Evolutionary conservation across 768 basidiomycete species (phyloP).

Genomic region (Gymnopilus junonius): DNA sequence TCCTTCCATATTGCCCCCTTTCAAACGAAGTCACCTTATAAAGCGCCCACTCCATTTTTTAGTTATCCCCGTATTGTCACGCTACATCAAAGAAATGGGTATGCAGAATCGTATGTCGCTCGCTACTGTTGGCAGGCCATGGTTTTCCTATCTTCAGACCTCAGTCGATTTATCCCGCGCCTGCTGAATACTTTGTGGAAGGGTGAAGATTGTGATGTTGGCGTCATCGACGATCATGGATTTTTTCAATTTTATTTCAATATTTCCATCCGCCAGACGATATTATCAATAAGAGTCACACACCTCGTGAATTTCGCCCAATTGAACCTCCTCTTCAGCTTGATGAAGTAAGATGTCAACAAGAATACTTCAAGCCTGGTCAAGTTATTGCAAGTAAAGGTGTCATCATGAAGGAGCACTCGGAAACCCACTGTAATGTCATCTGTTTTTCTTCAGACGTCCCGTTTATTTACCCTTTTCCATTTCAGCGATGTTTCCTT

Average conservation of each 20-base stretch:
- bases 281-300: neutral
- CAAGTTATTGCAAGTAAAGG: slow-evolving; percentile 11
- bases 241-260: slow-evolving; percentile 13
- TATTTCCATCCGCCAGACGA: slow-evolving; percentile 5
- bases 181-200: neutral
- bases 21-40: neutral
- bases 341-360: neutral
- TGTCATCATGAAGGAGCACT: neutral
- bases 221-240: neutral
- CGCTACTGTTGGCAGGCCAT: slow-evolving; percentile 9
- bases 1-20: neutral
- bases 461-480: neutral
- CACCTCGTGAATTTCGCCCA: neutral
- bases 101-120: slow-evolving; percentile 4
- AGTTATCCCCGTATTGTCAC: slow-evolving; percentile 2
- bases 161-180: neutral
- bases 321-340: slow-evolving; percentile 2
- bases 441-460: neutral
- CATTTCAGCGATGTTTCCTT: slow-evolving; percentile 8
- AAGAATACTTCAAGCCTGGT: slow-evolving; percentile 9
- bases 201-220: slow-evolving; percentile 11
- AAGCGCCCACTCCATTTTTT: neutral
- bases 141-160: slow-evolving; percentile 14
- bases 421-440: slow-evolving; percentile 5
- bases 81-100: neutral